These are phyloP conservation scores for Aegilops bicornis DNA, from an alignment of 176 grass and related monocot species.

Conservation along the genomic window DNA sequence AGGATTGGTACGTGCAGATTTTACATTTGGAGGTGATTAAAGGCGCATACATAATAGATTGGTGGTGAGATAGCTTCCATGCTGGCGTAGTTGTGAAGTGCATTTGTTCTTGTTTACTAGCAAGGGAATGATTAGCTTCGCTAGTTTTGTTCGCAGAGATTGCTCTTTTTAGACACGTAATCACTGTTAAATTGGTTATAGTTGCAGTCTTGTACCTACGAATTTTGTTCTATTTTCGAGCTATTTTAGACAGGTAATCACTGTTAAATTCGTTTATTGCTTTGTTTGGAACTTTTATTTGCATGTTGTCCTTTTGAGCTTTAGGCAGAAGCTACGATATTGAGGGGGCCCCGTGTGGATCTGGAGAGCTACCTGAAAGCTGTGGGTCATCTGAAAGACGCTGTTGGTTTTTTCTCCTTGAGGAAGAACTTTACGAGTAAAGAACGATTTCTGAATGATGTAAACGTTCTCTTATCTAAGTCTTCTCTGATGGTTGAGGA, in stretches of 20 bases:
- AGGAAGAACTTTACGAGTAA: slow-evolving; percentile 73
- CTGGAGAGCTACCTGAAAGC: slow-evolving; percentile 81
- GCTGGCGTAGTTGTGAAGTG: neutral
- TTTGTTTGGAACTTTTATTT: slow-evolving; percentile 6
- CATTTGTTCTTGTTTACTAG: neutral
- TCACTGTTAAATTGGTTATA: neutral
- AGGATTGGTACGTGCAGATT: neutral
- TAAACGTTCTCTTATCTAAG: slow-evolving; percentile 66
- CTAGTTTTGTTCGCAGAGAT: neutral
- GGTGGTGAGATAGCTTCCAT: neutral
- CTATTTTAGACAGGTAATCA: no score
- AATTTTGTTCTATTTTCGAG: no score
- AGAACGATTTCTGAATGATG: slow-evolving; percentile 63
- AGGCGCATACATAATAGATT: neutral
- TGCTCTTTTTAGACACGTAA: neutral
- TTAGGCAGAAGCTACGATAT: slow-evolving; percentile 77
- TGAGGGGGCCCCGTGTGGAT: slow-evolving; percentile 88
- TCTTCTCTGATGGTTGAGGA: slow-evolving; percentile 73
- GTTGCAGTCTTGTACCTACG: neutral
- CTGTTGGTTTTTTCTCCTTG: slow-evolving; percentile 63
- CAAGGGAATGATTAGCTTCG: neutral
- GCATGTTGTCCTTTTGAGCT: neutral
- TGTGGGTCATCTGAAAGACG: slow-evolving; percentile 72
- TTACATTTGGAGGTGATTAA: neutral
- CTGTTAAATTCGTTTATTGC: neutral